A percentile compares a stretch with the other conserved stretches of the same genome.
Evolutionary conservation across 495 filamentous ascomycete genomes (phyloP).

Genomic region (Xylaria sp.): DNA sequence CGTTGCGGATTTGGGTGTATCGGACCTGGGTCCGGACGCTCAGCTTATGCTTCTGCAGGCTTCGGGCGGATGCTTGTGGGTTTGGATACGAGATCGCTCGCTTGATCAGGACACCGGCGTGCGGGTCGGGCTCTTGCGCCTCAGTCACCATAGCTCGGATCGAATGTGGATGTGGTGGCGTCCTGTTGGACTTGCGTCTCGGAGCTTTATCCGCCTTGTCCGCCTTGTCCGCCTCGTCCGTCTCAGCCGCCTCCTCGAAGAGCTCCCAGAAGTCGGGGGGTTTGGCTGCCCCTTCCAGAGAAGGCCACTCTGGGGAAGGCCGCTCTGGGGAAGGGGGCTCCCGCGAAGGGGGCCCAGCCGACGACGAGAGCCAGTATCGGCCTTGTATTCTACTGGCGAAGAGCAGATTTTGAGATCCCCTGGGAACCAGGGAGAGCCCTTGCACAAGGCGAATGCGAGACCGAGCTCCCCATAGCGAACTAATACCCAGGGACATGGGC

Average conservation of each 20-base stretch:
- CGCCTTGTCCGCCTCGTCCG: too few relatives aligned
- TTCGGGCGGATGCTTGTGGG: constrained; percentile 4
- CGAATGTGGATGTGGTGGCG: neutral
- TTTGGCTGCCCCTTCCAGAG: neutral
- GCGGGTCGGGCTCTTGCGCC: neutral
- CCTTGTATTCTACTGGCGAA: constrained; percentile 10
- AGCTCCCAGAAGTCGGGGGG: too few relatives aligned
- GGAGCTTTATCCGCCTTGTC: too few relatives aligned
- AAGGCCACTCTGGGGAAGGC: neutral
- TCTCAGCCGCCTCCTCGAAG: too few relatives aligned
- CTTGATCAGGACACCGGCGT: neutral
- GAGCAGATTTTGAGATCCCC: constrained; percentile 33
- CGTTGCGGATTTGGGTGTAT: constrained; percentile 11
- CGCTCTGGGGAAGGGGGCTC: too few relatives aligned
- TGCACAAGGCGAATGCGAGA: constrained; percentile 30
- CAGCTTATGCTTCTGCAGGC: constrained; percentile 28
- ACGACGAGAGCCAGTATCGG: constrained; percentile 20
- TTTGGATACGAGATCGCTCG: neutral
- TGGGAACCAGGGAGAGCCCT: constrained; percentile 46
- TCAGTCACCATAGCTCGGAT: neutral
- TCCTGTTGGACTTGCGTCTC: neutral
- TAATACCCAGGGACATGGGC: constrained; percentile 55
- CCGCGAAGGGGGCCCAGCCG: too few relatives aligned
- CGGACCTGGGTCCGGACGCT: constrained; percentile 30
- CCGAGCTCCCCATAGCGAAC: constrained; percentile 44